phyloP scores from a whole-genome alignment of 768 basidiomycete genomes.

The Dioszegia hungarica region DNA sequence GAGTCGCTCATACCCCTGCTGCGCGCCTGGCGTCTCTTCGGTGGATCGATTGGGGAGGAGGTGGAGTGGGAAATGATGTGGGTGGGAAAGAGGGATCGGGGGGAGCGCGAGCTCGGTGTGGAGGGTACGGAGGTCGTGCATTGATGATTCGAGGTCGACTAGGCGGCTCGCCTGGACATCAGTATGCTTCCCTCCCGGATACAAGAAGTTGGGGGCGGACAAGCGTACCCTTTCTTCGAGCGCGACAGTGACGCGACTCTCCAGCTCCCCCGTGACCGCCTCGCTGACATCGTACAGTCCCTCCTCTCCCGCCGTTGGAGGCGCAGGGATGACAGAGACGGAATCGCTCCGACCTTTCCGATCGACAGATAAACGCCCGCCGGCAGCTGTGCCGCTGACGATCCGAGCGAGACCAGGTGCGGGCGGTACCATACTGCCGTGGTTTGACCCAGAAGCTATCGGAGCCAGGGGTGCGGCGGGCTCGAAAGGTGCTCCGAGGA shows the following conservation, averaged over 20 bases:
- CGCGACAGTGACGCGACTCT: background rate
- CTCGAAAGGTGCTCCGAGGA: slow-evolving; percentile 70
- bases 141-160: slow-evolving; percentile 25
- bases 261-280: slow-evolving; percentile 4
- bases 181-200: background rate
- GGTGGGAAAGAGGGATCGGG: slow-evolving; percentile 21
- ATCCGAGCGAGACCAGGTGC: slow-evolving; percentile 6
- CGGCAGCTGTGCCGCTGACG: background rate
- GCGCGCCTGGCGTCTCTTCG: slow-evolving; percentile 28
- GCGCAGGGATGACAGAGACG: background rate
- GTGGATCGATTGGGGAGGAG: slow-evolving; percentile 22
- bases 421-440: background rate
- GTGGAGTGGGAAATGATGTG: slow-evolving; percentile 29
- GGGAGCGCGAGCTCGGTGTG: slow-evolving; percentile 36
- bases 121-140: slow-evolving; percentile 32
- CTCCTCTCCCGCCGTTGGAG: background rate
- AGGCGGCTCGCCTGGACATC: slow-evolving; percentile 23
- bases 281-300: slow-evolving; percentile 2
- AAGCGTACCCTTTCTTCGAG: slow-evolving; percentile 3
- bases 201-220: background rate
- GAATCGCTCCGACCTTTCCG: background rate
- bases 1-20: slow-evolving; percentile 53
- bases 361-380: background rate
- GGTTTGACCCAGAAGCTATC: slow-evolving; percentile 13
- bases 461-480: slow-evolving; percentile 48